Evolutionary conservation across 768 basidiomycete species (phyloP).

Genomic region (Podaxis carcinomalis): DNA sequence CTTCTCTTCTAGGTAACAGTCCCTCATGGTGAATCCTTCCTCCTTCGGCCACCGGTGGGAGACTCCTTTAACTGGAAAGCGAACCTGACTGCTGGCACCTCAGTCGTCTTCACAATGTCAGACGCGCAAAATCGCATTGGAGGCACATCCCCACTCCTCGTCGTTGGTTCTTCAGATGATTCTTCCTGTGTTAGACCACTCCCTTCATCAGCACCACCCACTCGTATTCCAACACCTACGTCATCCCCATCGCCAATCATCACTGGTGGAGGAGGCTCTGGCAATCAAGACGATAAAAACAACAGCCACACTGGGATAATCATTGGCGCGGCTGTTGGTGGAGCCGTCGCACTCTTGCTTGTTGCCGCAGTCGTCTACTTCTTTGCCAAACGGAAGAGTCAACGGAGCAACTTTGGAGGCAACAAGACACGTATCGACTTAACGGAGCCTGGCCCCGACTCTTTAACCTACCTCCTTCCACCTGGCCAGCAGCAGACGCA

Average conservation of each 20-base stretch:
- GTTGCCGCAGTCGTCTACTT: constrained; percentile 11
- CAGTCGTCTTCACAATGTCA: constrained; percentile 19
- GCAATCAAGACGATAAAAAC: not conserved
- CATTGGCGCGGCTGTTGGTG: constrained; percentile 16
- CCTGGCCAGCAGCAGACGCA: constrained; percentile 1
- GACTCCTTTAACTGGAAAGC: constrained; percentile 22
- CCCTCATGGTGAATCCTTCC: constrained; percentile 20
- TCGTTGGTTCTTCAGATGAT: constrained; percentile 18
- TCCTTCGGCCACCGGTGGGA: constrained; percentile 15
- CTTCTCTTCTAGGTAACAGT: constrained; percentile 18
- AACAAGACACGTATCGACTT: constrained; percentile 12
- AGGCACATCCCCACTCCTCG: constrained; percentile 18
- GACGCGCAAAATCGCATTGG: constrained; percentile 22
- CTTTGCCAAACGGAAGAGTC: constrained; percentile 13
- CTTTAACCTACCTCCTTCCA: constrained; percentile 10
- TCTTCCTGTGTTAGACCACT: constrained; percentile 17
- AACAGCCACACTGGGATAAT: constrained; percentile 12
- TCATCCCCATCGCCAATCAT: not conserved
- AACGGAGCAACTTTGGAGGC: not conserved
- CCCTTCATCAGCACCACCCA: constrained; percentile 4
- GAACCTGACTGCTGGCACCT: constrained; percentile 22
- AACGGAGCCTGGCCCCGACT: not conserved
- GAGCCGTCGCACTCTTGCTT: constrained; percentile 10
- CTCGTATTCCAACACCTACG: constrained; percentile 1
- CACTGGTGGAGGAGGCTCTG: not conserved